Evolutionary conservation across 2,329 filamentous ascomycete species (phyloP), one percentile per base, ranked within the genome.

Genomic region (Penicillium brasilianum): DNA sequence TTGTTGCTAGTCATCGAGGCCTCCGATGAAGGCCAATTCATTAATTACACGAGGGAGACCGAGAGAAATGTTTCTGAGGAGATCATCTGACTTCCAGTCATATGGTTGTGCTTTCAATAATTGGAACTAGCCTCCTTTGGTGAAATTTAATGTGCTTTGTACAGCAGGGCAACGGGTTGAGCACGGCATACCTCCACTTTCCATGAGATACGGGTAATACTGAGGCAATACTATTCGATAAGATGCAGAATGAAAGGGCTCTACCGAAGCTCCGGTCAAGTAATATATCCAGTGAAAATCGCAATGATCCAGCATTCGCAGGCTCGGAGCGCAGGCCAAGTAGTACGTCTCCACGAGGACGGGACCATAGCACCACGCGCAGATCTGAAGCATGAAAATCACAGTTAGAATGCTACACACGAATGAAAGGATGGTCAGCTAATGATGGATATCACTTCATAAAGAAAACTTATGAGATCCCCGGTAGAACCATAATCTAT

Each of bases 381-480:
- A 50, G 30, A 50, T 50, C 48, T 50, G 30, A 20, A 50, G 30
- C 13, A 13, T 11, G 13, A 32, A 34, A 32, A 34, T 34, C 48
- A 50, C 16, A 10, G 8, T 43, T 32, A 54, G 52, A 54, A 43
- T 18, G n/a, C 52, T 54, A 54, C 37, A 18, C 37, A 36, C 34
- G 25, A 41, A 44, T 18, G 36, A 6, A 20, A 43, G 39, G 16
- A 28, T 43, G 20, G 11, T 20, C 16, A 32, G 32, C 16, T 41
- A n/a, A 54, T 43, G 9, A 32, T n/a, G 16, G 52, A 30, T 32
- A 44, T 41, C 30, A 54, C 25, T 44, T 43, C 22, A n/a, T 54
- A 61, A 49, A 69, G 70, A 58, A 67, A 54, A 66, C 54, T 61
- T 48, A 55, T 59, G 20, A 41, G 61, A 57, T 58, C 58, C 36